Evolutionary conservation across 2,329 filamentous ascomycete species (phyloP), one percentile per base, ranked within the genome.

Genomic region (Thelonectria rubi): DNA sequence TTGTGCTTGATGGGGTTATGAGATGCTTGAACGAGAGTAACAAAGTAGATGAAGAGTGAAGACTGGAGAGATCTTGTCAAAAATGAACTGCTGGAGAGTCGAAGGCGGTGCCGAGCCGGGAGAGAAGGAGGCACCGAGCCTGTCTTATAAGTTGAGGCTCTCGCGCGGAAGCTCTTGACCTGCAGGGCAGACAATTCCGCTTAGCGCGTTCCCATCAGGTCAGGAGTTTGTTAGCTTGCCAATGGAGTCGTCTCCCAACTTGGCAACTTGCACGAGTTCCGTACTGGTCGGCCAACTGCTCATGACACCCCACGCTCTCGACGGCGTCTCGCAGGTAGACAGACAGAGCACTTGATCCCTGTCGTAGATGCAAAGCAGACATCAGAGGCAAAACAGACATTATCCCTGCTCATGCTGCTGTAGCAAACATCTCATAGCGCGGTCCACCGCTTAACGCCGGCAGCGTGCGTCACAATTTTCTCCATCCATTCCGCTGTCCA

Each of bases 391-490:
- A n/a, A n/a, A n/a, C n/a, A n/a, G n/a, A n/a, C n/a, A n/a, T n/a
- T n/a, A n/a, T n/a, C n/a, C n/a, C n/a, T n/a, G n/a, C n/a, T n/a
- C 26, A 30, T 30, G 26, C 26, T 6, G 10, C 26, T 5, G 26
- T n/a, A n/a, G 26, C 26, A 30, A 30, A 10, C 6, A 30, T 30
- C 26, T 30, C 6, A 30, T 30, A 30, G 26, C 26, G 26, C 10
- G 26, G 26, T 30, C 26, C 26, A 30, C 26, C 26, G 5, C 26
- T 30, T 58, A n/a, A n/a, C n/a, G n/a, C n/a, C n/a, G n/a, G n/a
- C n/a, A 39, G 55, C 55, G 47, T 58, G 47, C 55, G 47, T 51
- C 39, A 52, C 45, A 58, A 51, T 52, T 51, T 10, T 45, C 18
- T 18, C 18, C 11, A 30, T 15, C n/a, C 32, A 20, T 8, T 50